phyloP scores from a whole-genome alignment of 2,329 filamentous ascomycete species.

The Aureobasidium uvarum region DNA sequence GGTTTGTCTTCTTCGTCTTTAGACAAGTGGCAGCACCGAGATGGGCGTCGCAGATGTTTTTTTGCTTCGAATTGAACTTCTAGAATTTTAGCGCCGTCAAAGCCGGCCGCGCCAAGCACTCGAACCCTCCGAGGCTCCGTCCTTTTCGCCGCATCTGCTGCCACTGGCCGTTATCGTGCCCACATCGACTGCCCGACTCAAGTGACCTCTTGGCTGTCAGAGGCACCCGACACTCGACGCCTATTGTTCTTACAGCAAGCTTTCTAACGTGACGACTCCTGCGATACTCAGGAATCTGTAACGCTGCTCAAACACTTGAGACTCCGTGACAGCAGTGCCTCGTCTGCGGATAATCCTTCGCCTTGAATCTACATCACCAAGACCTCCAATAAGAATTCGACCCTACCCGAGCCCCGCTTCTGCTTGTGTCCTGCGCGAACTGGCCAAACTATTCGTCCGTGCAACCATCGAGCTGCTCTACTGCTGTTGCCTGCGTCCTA shows the following conservation, averaged over 20 bases:
- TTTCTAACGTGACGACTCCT: not conserved
- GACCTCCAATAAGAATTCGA: slow-evolving; percentile 25
- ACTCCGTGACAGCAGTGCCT: not conserved
- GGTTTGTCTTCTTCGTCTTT: not conserved
- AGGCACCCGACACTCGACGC: not conserved
- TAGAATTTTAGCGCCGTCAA: slow-evolving; percentile 23
- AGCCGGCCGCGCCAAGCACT: slow-evolving; percentile 20
- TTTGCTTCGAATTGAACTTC: slow-evolving; percentile 25
- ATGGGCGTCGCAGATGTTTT: slow-evolving; percentile 24
- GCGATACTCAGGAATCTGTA: not conserved
- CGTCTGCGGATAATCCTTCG: slow-evolving; percentile 19
- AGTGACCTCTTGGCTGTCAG: slow-evolving; percentile 3
- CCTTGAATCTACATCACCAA: slow-evolving; percentile 23
- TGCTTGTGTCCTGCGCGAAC: slow-evolving; percentile 19
- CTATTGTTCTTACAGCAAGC: not conserved
- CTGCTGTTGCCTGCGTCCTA: slow-evolving; percentile 13
- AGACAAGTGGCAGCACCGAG: slow-evolving; percentile 12
- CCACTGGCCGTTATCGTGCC: slow-evolving; percentile 3
- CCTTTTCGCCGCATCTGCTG: slow-evolving; percentile 4
- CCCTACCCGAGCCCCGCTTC: slow-evolving; percentile 25
- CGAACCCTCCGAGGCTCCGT: slow-evolving; percentile 8
- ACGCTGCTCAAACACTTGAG: not conserved
- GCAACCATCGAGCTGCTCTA: slow-evolving; percentile 17
- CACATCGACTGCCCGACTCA: slow-evolving; percentile 5
- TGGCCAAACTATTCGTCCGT: slow-evolving; percentile 12